Base-by-base conservation (phyloP, 2,329 filamentous ascomycete genomes). In the Phialophora macrospora region DNA sequence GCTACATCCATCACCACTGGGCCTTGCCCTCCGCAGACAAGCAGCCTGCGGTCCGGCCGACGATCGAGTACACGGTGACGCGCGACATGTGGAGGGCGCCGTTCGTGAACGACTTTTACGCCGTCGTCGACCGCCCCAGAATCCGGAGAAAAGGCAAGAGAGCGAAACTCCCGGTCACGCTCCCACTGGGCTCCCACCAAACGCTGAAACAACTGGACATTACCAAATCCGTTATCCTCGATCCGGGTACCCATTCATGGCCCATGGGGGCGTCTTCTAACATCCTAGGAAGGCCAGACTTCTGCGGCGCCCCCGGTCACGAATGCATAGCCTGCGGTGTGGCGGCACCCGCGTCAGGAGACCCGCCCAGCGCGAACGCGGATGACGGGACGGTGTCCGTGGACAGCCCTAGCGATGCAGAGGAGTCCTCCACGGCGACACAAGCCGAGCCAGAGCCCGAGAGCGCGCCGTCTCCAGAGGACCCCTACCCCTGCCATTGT, bases 1-100 rank as follows among this genome's bases (percentile, higher is more conserved):
- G 59, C 59, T 34, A 57, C 22, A 22, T 60, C 7, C 63, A 61
- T n/a, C 52, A 61, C 44, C 62, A 67, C 34, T 68, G 63, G 67
- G 60, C 60, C 20, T 20, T 68, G 32, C 63, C 64, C 22, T 12
- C 26, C 3, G 34, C 34, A 12, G 44, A 48, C 8, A 24, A 30
- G 24, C 46, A 32, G 12, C 14, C 44, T 17, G 64, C 67, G 1
- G 26, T 55, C 20, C 54, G 61, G 7, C 46, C 55, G 9, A 30
- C 28, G 11, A 52, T 68, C 54, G 32, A 58, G 24, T 68, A 66
- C 32, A 61, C 56, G 14, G 58, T 64, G 48, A 64, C 55, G 9
- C 6, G 44, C 6, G 60, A 59, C 48, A 44, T 68, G 44, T 20
- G 20, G 5, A 28, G 46, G 8, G 26, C 55, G 11, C 48, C 51